These are phyloP conservation scores for Teratosphaeriaceae sp. DNA, from an alignment of 2,329 filamentous ascomycete genomes.

Conservation along the genomic window DNA sequence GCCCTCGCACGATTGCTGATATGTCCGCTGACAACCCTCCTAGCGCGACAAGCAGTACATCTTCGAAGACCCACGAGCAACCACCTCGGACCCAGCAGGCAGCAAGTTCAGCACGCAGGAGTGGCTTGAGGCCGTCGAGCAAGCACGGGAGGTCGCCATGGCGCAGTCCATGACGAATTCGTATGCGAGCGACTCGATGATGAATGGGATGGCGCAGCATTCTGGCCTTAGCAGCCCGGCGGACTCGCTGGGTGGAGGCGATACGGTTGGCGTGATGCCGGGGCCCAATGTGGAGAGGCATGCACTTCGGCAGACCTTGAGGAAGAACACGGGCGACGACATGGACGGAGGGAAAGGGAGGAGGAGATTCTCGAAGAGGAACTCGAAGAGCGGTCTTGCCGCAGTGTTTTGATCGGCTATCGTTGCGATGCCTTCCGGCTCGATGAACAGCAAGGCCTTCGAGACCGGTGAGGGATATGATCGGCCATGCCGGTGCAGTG, in stretches of 20 bases:
- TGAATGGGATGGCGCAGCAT: constrained; percentile 35
- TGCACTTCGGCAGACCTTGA: constrained; percentile 28
- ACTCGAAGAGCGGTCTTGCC: constrained; percentile 89
- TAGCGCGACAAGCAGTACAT: constrained; percentile 84
- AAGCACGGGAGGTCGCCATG: constrained; percentile 75
- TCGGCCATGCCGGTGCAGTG: too few relatives aligned
- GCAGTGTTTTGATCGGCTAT: constrained; percentile 67
- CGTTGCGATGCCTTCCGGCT: too few relatives aligned
- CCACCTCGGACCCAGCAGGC: constrained; percentile 55
- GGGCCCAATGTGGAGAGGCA: constrained; percentile 21
- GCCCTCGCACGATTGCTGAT: background rate
- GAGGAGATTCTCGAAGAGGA: constrained; percentile 78
- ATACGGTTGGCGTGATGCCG: constrained; percentile 28
- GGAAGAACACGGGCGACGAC: constrained; percentile 29
- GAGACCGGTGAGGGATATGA: too few relatives aligned
- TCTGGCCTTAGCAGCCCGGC: constrained; percentile 65
- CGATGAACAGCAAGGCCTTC: too few relatives aligned
- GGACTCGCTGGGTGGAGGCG: constrained; percentile 58
- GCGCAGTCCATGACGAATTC: constrained; percentile 56
- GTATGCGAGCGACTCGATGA: constrained; percentile 51
- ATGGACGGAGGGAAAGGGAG: constrained; percentile 49
- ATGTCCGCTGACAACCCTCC: constrained; percentile 12
- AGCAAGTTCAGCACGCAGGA: constrained; percentile 70
- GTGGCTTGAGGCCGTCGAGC: constrained; percentile 85
- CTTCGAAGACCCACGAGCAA: constrained; percentile 86